A percentile compares a stretch with the other conserved stretches of the same genome.
These are phyloP conservation scores for Boletus tomentosulus DNA, from an alignment of 768 basidiomycete species.

Conservation along the genomic window DNA sequence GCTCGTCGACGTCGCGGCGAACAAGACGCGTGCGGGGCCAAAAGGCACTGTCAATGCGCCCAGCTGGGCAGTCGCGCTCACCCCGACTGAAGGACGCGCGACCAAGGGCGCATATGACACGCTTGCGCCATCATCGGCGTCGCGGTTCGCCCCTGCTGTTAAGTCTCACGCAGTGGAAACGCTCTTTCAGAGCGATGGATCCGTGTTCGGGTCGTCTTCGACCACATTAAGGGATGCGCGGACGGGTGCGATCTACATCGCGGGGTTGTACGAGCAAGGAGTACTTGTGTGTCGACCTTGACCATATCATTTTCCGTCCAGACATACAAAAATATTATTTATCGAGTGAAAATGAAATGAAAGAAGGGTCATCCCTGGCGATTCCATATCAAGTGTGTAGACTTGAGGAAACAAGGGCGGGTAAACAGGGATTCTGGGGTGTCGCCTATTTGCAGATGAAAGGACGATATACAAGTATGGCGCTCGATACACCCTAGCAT, in stretches of 20 bases:
- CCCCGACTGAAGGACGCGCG: slow-evolving; percentile 7
- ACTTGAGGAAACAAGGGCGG: background rate
- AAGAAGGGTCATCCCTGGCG: background rate
- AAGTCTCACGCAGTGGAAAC: slow-evolving; percentile 47
- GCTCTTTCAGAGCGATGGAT: slow-evolving; percentile 73
- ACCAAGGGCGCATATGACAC: background rate
- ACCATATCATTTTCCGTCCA: background rate
- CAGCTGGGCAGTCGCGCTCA: slow-evolving; percentile 57
- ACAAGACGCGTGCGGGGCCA: slow-evolving; percentile 32
- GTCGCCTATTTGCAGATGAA: slow-evolving; percentile 14
- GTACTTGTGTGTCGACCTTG: slow-evolving; percentile 46
- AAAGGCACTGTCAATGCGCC: slow-evolving; percentile 28
- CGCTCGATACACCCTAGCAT: slow-evolving; percentile 20
- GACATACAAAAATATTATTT: slow-evolving; percentile 12
- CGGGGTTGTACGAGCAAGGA: slow-evolving; percentile 57
- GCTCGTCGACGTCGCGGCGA: slow-evolving; percentile 42
- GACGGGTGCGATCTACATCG: slow-evolving; percentile 48
- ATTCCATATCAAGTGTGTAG: slow-evolving; percentile 3
- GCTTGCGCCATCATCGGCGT: slow-evolving; percentile 47
- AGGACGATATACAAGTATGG: slow-evolving; percentile 15
- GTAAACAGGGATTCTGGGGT: slow-evolving; percentile 5
- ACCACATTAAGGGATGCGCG: slow-evolving; percentile 50
- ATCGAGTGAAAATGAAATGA: background rate
- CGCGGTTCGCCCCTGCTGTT: slow-evolving; percentile 35
- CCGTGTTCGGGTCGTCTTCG: slow-evolving; percentile 49